Base-by-base conservation (phyloP, 2,329 filamentous ascomycete species). In the Purpureocillium takamizusanense region DNA sequence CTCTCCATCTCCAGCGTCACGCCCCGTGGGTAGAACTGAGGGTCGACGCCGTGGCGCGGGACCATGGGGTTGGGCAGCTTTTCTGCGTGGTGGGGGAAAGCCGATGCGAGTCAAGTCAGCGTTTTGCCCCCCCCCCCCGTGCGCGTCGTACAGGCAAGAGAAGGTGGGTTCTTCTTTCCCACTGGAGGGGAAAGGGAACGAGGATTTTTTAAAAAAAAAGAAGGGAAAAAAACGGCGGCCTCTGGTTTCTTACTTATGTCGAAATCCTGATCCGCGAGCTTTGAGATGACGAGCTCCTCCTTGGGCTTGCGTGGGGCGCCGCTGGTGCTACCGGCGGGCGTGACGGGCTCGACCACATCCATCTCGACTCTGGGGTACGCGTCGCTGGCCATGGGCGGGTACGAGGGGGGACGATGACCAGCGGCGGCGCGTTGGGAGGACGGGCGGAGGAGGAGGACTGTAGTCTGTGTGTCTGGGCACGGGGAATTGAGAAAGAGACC, bases 1-100 rank as follows among this genome's bases (percentile, higher is more conserved):
- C 53, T 49, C 49, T 72, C 69, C 40, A 56, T 57, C 43, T 67
- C 63, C 3, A 50, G 43, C 4, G 66, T 67, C 8, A 68, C 55
- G 2, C 59, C 60, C 14, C 49, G 56, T 1, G 66, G 63, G 37
- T 59, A 57, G 44, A 57, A 46, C 40, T 55, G 46, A 36, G 61
- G 45, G 41, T 51, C 52, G 4, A 57, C 40, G 3, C 52, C 46
- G 34, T 56, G 47, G 17, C 63, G 58, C 17, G 63, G 59, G 12
- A 60, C 46, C 39, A 76, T 55, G 25, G 72, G 71, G 42, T 76
- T 70, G 7, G 62, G 61, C 37, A 67, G 71, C 29, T 66, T 59
- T 38, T 52, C 57, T 59, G 34, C 23, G 14, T 34, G 12, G 32
- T 4, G 11, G 40, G 29, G 40, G n/a, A n/a, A n/a, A n/a, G n/a